Conservation (phyloP, 208 protist genomes). For the Crithidia sp. region DNA sequence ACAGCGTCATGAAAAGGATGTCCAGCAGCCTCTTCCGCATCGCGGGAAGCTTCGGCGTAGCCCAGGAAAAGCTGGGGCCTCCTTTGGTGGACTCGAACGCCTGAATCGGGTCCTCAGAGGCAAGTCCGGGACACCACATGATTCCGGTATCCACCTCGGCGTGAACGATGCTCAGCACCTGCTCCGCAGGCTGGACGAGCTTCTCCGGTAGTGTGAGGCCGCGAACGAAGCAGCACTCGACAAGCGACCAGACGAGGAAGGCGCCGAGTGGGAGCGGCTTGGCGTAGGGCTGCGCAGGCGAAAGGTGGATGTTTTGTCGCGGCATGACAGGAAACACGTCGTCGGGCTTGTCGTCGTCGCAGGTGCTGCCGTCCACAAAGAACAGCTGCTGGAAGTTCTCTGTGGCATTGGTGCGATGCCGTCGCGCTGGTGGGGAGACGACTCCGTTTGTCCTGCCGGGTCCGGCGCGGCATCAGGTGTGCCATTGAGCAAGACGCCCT, state of each 20-base stretch:
- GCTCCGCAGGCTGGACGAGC: conserved; percentile 19
- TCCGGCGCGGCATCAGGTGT: neutral
- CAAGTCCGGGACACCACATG: conserved; percentile 75
- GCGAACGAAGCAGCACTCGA: conserved; percentile 88
- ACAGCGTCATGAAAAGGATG: conserved; percentile 54
- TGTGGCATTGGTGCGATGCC: conserved; percentile 51
- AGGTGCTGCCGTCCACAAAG: conserved; percentile 71
- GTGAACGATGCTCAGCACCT: conserved; percentile 43
- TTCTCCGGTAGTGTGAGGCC: conserved; percentile 55
- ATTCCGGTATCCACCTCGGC: conserved; percentile 53
- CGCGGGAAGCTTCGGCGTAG: conserved; percentile 24
- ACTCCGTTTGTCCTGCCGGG: neutral
- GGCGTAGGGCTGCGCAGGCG: conserved; percentile 10
- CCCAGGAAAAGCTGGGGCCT: conserved; percentile 5
- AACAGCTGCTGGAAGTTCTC: conserved; percentile 72
- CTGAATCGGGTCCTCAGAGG: conserved; percentile 42
- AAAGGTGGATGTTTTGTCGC: conserved; percentile 24
- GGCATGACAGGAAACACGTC: conserved; percentile 52
- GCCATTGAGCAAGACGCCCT: neutral
- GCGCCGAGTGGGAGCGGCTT: conserved; percentile 38
- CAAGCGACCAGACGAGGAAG: conserved; percentile 65
- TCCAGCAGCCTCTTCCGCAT: conserved; percentile 58
- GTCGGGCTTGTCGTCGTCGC: conserved; percentile 58
- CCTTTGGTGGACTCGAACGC: conserved; percentile 10
- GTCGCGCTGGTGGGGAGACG: conserved; percentile 1